These are phyloP conservation scores for Leishmania martiniquensis DNA, from an alignment of 208 protist species.

Conservation along the genomic window DNA sequence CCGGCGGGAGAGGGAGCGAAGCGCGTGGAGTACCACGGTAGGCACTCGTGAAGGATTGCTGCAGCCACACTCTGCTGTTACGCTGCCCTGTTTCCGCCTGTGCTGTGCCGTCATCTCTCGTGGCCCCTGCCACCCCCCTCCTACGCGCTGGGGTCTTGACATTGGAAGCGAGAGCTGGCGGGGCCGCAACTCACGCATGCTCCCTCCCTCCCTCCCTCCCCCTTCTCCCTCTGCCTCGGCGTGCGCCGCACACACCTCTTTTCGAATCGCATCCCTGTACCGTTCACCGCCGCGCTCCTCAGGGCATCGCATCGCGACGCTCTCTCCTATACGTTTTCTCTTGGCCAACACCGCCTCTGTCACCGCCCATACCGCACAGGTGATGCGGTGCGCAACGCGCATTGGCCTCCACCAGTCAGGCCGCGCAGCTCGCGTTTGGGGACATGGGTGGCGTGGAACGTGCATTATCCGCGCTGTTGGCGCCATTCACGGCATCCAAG, in stretches of 20 bases:
- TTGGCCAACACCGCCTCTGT: background rate
- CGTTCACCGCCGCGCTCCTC: too few species aligned
- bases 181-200: too few species aligned
- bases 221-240: background rate
- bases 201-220: background rate
- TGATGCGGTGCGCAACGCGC: conserved; percentile 4
- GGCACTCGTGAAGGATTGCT: background rate
- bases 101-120: too few species aligned
- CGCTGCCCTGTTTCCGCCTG: too few species aligned
- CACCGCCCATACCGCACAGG: background rate
- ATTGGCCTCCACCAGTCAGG: background rate
- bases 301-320: too few species aligned
- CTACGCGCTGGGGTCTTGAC: too few species aligned
- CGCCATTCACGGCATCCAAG: background rate
- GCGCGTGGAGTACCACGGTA: background rate
- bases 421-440: background rate
- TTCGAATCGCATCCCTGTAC: too few species aligned
- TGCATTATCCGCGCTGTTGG: conserved; percentile 3
- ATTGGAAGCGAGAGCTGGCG: too few species aligned
- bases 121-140: too few species aligned
- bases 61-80: too few species aligned
- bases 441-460: background rate
- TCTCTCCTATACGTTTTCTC: background rate
- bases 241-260: background rate
- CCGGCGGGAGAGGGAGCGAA: background rate